Conservation (phyloP, 2,329 filamentous ascomycete species). For the Orbilia brochopaga region DNA sequence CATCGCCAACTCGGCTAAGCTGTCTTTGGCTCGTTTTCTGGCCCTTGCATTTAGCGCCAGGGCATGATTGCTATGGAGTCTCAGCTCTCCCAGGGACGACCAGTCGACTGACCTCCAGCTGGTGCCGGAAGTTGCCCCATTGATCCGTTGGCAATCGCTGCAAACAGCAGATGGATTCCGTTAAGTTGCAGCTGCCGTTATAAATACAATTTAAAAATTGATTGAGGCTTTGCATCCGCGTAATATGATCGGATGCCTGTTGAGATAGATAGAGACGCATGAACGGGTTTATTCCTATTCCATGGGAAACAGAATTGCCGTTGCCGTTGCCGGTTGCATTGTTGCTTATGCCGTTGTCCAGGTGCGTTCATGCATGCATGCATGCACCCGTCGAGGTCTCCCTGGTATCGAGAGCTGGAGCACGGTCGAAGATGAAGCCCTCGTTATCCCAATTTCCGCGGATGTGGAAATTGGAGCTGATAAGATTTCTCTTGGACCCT, state of each 20-base stretch:
- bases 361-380: background rate
- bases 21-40: background rate
- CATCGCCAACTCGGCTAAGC: background rate
- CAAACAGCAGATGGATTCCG: conserved; percentile 18
- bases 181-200: background rate
- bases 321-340: background rate
- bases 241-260: background rate
- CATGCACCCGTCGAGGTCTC: conserved; percentile 2
- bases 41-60: conserved; percentile 26
- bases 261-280: background rate
- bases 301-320: background rate
- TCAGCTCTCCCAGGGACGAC: conserved; percentile 21
- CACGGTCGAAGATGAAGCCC: conserved; percentile 16
- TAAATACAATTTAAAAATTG: background rate
- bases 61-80: conserved; percentile 39
- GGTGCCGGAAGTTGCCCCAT: conserved; percentile 1
- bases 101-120: conserved; percentile 10
- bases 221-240: background rate
- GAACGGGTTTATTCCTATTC: background rate
- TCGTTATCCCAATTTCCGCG: conserved; percentile 39
- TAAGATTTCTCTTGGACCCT: conserved; percentile 31
- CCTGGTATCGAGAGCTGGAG: conserved; percentile 18
- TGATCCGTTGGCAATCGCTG: conserved; percentile 41
- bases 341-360: no score
- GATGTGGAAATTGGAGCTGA: conserved; percentile 43